Base-by-base conservation (phyloP, 2,329 filamentous ascomycete genomes). In the Chrysoporthe deuterocubensis region DNA sequence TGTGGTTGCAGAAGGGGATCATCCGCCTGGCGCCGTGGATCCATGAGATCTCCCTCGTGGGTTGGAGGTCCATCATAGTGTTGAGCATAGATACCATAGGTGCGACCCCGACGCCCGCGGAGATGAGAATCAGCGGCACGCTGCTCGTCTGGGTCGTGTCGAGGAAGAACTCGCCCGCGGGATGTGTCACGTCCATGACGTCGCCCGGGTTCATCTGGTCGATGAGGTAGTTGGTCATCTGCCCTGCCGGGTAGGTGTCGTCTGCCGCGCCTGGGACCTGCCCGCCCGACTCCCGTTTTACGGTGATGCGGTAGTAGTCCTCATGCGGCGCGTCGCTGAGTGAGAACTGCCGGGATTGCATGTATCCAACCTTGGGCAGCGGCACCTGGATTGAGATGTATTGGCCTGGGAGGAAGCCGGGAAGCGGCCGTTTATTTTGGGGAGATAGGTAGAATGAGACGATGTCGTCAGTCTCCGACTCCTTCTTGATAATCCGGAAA, bases 311-410 rank as follows among this genome's bases (percentile, higher is more conserved):
- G 78, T 92, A 91, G 77, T 89, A 86, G 62, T 87, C 82, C 9
- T 83, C 79, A 2, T 81, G 81, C 2, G 89, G 90, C 62, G 86
- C 83, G 71, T 92, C 90, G 73, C 87, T 90, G 69, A 94, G 83
- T 37, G 89, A 92, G 79, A 93, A 94, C 77, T 93, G 91, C 43
- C 91, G 83, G 21, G 87, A 84, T 77, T 94, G 91, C 71, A 83
- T 78, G 75, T 88, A 85, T 34, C 85, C 85, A 70, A 86, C 80
- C 0, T 81, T 80, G 1, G 87, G 85, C 0, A 91, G 83, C 62
- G 84, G 81, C 8, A 89, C 76, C 62, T 85, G 84, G 59, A 93
- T 78, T 0, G 89, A 90, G 69, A 92, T 84, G 75, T 93, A 94
- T 78, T 94, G 91, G 46, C 92, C 92, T 0, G 91, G 90, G 67